Evolutionary conservation across 345 rosid species (phyloP).

Genomic region (Bruguiera sexangula): DNA sequence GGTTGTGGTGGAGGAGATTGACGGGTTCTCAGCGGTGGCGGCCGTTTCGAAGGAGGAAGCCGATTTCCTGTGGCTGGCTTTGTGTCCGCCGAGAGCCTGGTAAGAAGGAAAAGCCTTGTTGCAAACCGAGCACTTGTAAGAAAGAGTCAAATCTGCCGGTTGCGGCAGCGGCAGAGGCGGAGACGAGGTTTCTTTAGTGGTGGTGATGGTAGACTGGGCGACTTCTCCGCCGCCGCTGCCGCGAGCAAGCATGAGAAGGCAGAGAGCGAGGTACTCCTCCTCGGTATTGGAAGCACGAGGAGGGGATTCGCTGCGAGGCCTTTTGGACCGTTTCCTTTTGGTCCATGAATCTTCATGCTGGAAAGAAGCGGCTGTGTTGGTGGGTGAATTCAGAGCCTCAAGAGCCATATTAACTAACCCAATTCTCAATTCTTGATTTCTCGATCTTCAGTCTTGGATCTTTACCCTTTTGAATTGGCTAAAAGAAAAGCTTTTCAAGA

Average conservation of each 20-base stretch:
- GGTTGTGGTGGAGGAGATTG: slow-evolving; percentile 15
- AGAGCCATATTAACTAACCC: slow-evolving; percentile 46
- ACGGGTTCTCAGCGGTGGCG: slow-evolving; percentile 8
- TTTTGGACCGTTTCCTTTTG: slow-evolving; percentile 83
- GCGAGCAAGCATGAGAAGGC: slow-evolving; percentile 91
- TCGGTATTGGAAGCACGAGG: slow-evolving; percentile 35
- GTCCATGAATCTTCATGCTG: slow-evolving; percentile 57
- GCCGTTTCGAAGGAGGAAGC: slow-evolving; percentile 9
- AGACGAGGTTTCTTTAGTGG: slow-evolving; percentile 11
- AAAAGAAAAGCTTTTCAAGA: neutral
- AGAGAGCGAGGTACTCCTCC: slow-evolving; percentile 90
- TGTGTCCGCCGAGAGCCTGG: slow-evolving; percentile 94
- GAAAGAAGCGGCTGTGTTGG: slow-evolving; percentile 24
- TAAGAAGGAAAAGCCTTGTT: slow-evolving; percentile 70
- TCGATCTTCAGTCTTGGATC: neutral
- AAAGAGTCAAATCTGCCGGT: slow-evolving; percentile 25
- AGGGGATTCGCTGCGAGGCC: slow-evolving; percentile 49
- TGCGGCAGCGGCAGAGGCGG: slow-evolving; percentile 11
- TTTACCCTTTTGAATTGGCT: neutral
- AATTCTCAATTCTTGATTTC: too few relatives aligned
- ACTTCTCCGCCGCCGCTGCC: slow-evolving; percentile 21
- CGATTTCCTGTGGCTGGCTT: slow-evolving; percentile 82
- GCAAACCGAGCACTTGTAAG: slow-evolving; percentile 75
- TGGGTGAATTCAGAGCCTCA: slow-evolving; percentile 59
- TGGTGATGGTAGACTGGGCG: neutral